Evolutionary conservation across 208 protist species (phyloP), one percentile per base, ranked within the genome.

Genomic region (Leishmania lainsoni): DNA sequence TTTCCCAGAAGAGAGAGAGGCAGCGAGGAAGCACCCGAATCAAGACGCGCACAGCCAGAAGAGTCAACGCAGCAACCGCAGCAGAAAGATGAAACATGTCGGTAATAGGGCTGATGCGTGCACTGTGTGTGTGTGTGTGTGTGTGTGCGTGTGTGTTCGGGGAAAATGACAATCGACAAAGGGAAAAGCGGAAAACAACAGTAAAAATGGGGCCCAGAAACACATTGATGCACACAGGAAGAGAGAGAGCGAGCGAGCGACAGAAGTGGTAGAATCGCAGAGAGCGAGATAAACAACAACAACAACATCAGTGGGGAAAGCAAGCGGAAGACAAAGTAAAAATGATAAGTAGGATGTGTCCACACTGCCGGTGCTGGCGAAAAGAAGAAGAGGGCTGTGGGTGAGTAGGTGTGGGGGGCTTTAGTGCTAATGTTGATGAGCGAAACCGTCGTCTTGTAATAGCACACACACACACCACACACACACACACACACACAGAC

Each of bases 131-230:
- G 0, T 45, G 5, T 45, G 42, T 45, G 2, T 39, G 35, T 39
- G 35, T 45, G 42, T 45, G 42, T 45, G 0, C 5, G 5, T 45
- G 42, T 45, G 2, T 39, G 35, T 39, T 0, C 42, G 42, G 42
- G 42, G 42, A 45, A 45, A 45, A 45, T 45, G 42, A 45, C 42
- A 45, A 45, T 45, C 42, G 48, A 76, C 66, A 76, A 49, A 63
- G 22, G 35, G 17, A 56, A 78, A 75, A 65, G 58, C 29, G 26
- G 58, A 68, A 45, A 32, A 81, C 51, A 61, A 49, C 29, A 56
- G 45, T 16, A 35, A 71, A 71, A 35, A 71, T 32, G 42, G 20
- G 20, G 58, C 58, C 1, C 26, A 63, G 10, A 10, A 63, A 32
- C 26, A 17, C 3, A n/a, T 29, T 26, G 32, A 29, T 32, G 6